Conservation (phyloP, 2,329 filamentous ascomycete species). For the Colletotrichum abscissum region DNA sequence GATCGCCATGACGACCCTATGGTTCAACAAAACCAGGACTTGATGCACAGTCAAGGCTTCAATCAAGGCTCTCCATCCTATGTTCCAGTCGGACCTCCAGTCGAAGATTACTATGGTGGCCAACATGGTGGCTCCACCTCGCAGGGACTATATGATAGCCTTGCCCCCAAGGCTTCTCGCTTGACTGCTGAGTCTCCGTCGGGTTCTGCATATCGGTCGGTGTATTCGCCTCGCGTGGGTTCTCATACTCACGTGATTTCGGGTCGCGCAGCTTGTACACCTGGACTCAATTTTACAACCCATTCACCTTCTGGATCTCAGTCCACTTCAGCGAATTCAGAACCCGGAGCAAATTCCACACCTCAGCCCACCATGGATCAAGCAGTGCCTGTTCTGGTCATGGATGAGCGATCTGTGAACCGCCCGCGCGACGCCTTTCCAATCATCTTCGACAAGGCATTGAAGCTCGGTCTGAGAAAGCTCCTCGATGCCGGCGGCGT, state of each 20-base stretch:
- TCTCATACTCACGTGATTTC: no score
- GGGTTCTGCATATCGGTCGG: no score
- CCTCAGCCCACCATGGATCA: not conserved
- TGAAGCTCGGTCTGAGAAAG: constrained; percentile 36
- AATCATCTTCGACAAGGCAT: constrained; percentile 15
- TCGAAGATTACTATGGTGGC: no score
- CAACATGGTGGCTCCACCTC: no score
- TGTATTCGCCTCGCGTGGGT: no score
- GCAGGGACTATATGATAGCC: no score
- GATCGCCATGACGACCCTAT: not conserved
- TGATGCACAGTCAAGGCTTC: not conserved
- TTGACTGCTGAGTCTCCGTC: no score
- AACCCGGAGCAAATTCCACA: not conserved
- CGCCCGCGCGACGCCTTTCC: constrained; percentile 30
- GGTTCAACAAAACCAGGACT: not conserved
- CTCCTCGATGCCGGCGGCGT: constrained; percentile 43
- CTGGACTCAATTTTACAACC: no score
- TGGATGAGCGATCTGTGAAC: constrained; percentile 17
- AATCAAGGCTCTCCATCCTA: not conserved
- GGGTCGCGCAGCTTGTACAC: no score
- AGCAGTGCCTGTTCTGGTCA: not conserved
- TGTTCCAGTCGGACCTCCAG: not conserved
- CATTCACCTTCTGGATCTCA: not conserved
- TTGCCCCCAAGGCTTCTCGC: no score
- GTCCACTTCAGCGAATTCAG: not conserved